Conservation (phyloP, 1,284 basidiomycete species). For the Afroboletus lepidellus region DNA sequence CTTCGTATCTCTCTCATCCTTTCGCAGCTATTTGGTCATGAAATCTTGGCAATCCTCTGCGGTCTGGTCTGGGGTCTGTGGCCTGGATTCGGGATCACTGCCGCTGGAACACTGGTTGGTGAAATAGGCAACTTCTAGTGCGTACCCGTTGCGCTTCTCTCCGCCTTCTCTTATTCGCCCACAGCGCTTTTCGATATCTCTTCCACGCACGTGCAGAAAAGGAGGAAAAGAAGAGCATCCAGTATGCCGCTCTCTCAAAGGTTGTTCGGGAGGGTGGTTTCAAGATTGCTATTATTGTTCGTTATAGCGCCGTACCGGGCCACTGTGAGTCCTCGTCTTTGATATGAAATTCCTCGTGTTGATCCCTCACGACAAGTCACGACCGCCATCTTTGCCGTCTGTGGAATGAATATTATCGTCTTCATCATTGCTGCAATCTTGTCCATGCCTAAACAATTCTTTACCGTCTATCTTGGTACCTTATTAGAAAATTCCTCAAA, state of each 20-base stretch:
- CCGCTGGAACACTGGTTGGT: slow-evolving; percentile 47
- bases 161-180: background rate
- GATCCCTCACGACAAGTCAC: slow-evolving; percentile 37
- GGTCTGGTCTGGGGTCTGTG: slow-evolving; percentile 54
- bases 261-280: slow-evolving; percentile 70
- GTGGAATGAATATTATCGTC: slow-evolving; percentile 59
- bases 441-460: slow-evolving; percentile 62
- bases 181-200: slow-evolving; percentile 47
- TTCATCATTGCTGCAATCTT: slow-evolving; percentile 59
- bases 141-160: slow-evolving; percentile 18
- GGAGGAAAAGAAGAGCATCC: slow-evolving; percentile 54
- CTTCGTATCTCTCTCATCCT: background rate
- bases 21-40: slow-evolving; percentile 38
- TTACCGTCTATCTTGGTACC: slow-evolving; percentile 57
- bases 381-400: slow-evolving; percentile 65
- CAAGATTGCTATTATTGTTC: slow-evolving; percentile 55
- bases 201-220: slow-evolving; percentile 50
- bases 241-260: slow-evolving; percentile 61
- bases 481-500: slow-evolving; percentile 32
- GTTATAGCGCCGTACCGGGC: slow-evolving; percentile 64
- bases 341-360: background rate
- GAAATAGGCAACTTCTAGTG: slow-evolving; percentile 54
- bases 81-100: slow-evolving; percentile 49
- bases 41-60: slow-evolving; percentile 53
- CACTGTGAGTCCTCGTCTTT: slow-evolving; percentile 41